phyloP scores from a whole-genome alignment of 1,284 basidiomycete species.

The Trichosporon sp. region DNA sequence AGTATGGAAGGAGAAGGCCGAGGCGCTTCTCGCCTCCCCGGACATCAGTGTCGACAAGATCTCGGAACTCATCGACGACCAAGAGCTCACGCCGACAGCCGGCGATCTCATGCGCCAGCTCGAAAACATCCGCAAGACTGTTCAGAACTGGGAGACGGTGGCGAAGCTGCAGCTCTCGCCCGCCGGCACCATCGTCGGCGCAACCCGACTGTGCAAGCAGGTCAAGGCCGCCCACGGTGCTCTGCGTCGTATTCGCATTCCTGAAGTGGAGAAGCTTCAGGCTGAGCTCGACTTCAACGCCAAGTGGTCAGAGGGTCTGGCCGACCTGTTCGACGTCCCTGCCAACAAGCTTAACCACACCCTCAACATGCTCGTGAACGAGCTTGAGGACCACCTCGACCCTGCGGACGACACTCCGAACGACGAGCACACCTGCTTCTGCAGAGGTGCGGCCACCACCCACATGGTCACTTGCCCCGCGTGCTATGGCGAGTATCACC shows the following conservation, averaged over 20 bases:
- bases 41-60: conserved; percentile 31
- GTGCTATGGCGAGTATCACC: conserved; percentile 38
- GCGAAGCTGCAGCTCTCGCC: conserved; percentile 24
- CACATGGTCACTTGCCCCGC: conserved; percentile 34
- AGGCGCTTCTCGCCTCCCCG: conserved; percentile 22
- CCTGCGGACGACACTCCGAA: conserved; percentile 33
- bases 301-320: conserved; percentile 27
- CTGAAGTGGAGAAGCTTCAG: conserved; percentile 37
- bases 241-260: conserved; percentile 28
- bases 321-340: conserved; percentile 17
- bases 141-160: conserved; percentile 33
- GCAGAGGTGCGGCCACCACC: conserved; percentile 21
- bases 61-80: conserved; percentile 25
- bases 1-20: conserved; percentile 29
- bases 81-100: conserved; percentile 31
- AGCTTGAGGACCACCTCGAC: conserved; percentile 29
- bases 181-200: conserved; percentile 26
- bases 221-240: conserved; percentile 29
- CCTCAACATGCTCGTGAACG: conserved; percentile 27
- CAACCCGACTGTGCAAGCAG: conserved; percentile 32
- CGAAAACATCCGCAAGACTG: conserved; percentile 37
- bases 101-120: conserved; percentile 34
- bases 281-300: conserved; percentile 32
- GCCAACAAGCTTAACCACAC: conserved; percentile 21
- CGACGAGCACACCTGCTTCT: conserved; percentile 32